Conservation (phyloP, 805 yeast species). For the Candida broadrunensis region DNA sequence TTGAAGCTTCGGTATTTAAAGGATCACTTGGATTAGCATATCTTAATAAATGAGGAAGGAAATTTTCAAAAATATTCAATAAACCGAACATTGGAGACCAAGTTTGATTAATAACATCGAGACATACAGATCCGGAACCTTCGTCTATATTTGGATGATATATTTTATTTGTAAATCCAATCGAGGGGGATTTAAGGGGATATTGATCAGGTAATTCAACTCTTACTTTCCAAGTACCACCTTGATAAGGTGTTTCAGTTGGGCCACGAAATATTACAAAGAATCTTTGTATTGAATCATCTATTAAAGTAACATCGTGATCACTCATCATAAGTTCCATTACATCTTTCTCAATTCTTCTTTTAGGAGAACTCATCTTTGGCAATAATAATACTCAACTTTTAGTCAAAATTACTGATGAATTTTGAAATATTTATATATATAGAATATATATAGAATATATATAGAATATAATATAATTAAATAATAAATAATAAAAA, state of each 20-base stretch:
- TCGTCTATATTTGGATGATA: constrained; percentile 96
- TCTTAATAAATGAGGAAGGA: constrained; percentile 84
- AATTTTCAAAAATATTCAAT: constrained; percentile 85
- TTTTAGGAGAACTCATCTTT: constrained; percentile 56
- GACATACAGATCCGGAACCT: constrained; percentile 84
- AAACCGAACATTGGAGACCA: constrained; percentile 98
- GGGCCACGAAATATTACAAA: constrained; percentile 87
- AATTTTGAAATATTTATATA: too few relatives aligned
- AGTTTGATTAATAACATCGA: constrained; percentile 94
- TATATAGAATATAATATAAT: too few relatives aligned
- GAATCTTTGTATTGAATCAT: constrained; percentile 79
- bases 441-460: too few relatives aligned
- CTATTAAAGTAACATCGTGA: constrained; percentile 78
- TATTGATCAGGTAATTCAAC: constrained; percentile 94
- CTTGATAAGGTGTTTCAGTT: constrained; percentile 73
- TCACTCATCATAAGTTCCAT: constrained; percentile 96
- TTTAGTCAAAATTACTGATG: too few relatives aligned
- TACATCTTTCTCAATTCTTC: constrained; percentile 91
- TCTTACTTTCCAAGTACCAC: constrained; percentile 86
- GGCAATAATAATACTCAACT: background rate
- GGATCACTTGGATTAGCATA: constrained; percentile 97
- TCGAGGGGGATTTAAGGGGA: constrained; percentile 94
- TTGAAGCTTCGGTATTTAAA: constrained; percentile 84
- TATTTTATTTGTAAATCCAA: constrained; percentile 87
- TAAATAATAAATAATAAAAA: too few relatives aligned